phyloP scores from a whole-genome alignment of 371 early-diverging fungal genomes.

The Batrachochytrium dendrobatidis region DNA sequence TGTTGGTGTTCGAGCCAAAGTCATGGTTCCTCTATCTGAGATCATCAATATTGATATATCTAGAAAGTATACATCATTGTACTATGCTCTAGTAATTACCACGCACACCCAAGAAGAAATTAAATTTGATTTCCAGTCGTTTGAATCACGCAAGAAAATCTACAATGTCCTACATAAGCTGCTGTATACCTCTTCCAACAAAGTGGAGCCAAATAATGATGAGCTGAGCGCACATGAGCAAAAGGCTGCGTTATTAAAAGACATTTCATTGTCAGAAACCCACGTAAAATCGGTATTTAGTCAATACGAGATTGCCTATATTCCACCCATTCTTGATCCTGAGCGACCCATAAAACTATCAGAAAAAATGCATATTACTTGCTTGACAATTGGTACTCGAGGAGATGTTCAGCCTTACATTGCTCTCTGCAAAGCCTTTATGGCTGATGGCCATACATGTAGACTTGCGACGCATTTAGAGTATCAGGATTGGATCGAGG shows the following conservation, averaged over 20 bases:
- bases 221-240: too few species aligned
- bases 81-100: constrained; percentile 4
- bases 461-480: constrained; percentile 27
- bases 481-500: constrained; percentile 14
- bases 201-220: too few species aligned
- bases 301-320: background rate
- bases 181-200: background rate
- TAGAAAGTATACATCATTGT: constrained; percentile 13
- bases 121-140: constrained; percentile 43
- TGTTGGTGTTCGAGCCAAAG: constrained; percentile 52
- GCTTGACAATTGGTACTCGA: constrained; percentile 76
- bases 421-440: constrained; percentile 67
- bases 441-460: constrained; percentile 64
- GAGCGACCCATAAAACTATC: constrained; percentile 3
- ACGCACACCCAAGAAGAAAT: constrained; percentile 15
- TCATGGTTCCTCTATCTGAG: constrained; percentile 41
- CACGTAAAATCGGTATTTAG: too few species aligned
- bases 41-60: constrained; percentile 14
- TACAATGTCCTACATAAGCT: constrained; percentile 12
- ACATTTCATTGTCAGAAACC: too few species aligned
- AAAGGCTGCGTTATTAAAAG: too few species aligned
- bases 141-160: constrained; percentile 25
- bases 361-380: constrained; percentile 62
- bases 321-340: constrained; percentile 5
- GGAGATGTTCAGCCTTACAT: constrained; percentile 85